Base-by-base conservation (phyloP, 805 yeast genomes). In the Metschnikowia gelsemii region DNA sequence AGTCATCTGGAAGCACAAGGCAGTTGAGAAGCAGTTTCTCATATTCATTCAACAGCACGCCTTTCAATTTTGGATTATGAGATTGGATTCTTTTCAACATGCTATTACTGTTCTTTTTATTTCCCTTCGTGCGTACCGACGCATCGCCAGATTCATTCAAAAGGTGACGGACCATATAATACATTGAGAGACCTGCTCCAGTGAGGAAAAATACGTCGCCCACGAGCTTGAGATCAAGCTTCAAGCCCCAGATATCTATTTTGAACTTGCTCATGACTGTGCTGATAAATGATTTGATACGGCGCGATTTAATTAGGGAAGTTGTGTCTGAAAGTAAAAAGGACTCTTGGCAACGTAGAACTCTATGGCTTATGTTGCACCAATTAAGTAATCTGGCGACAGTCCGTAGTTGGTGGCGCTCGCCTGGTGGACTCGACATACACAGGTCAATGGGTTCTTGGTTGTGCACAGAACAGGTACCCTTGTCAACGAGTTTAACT, bases 1-100 rank as follows among this genome's bases (percentile, higher is more conserved):
- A 86, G 44, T 89, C 97, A 2, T 80, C 82, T 0, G 98, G 96
- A 1, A 87, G 77, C 6, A 93, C 82, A 21, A 91, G 86, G 11
- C 85, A 80, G 11, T 84, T 80, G 43, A 93, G 65, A 2, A 93
- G 76, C n/a, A 79, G 70, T 47, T 78, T 77, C 59, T 93, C 99
- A 60, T 93, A 90, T 41, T 73, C 78, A 51, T 80, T 83, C 30
- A 87, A 69, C 7, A 70, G 74, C 8, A 82, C 58, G 26, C 68
- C 68, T 40, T 74, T 65, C 21, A 73, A 66, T 0, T 68, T 72
- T 0, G 97, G 96, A 51, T 83, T 78, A 8, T 73, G 59, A 14
- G 64, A 42, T 42, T 64, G 69, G 20, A 70, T 46, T 34, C 59
- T 60, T 44, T 62, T 66, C 40, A 70, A 58, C 7, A 66, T 55